A percentile compares a stretch with the other conserved stretches of the same genome.
phyloP scores from a whole-genome alignment of 2,329 filamentous ascomycete genomes.

The Pseudohalonectria lignicola region DNA sequence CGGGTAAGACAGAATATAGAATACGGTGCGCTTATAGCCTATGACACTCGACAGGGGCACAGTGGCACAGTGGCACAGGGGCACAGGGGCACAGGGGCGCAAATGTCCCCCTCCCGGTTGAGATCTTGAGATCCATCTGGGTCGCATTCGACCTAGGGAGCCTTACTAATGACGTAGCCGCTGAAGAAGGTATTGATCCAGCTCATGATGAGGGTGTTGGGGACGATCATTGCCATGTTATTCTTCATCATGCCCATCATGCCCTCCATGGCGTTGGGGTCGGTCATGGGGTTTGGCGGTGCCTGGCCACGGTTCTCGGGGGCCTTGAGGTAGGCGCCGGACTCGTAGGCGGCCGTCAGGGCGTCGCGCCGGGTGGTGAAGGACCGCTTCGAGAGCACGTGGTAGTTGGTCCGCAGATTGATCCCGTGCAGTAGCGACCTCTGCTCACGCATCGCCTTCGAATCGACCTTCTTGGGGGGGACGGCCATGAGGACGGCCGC shows the following conservation, averaged over 20 bases:
- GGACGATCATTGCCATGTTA: conserved; percentile 99
- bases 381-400: conserved; percentile 64
- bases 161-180: conserved; percentile 94
- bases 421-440: conserved; percentile 74
- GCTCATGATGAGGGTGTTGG: conserved; percentile 97
- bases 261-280: conserved; percentile 94
- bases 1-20: no score
- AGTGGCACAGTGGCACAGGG: no score
- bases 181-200: conserved; percentile 99
- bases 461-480: conserved; percentile 70
- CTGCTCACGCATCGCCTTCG: conserved; percentile 73
- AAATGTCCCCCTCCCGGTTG: no score
- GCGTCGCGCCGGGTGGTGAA: conserved; percentile 75
- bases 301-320: conserved; percentile 78
- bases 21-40: no score
- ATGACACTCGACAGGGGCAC: no score
- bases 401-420: conserved; percentile 71
- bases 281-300: conserved; percentile 85
- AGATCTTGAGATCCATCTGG: neutral
- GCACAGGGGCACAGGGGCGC: no score
- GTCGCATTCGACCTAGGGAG: neutral
- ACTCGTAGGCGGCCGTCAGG: conserved; percentile 71
- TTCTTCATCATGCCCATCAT: conserved; percentile 99
- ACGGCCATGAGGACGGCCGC: conserved; percentile 82
- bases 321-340: conserved; percentile 80